Conservation (phyloP, 148 eudicot species). For the Camellia granthamiana region DNA sequence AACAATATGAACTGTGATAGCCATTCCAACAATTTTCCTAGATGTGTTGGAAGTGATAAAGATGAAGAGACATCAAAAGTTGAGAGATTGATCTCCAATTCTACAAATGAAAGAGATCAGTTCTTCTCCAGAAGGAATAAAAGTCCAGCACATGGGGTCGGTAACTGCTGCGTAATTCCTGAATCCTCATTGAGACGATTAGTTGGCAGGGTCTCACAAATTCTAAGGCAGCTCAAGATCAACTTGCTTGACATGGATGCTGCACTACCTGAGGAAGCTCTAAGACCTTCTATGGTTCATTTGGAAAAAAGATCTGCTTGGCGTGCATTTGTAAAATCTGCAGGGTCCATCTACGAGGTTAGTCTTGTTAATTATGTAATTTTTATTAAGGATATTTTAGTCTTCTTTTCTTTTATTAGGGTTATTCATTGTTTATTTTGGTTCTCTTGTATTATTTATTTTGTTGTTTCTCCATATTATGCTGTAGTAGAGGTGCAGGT, state of each 20-base stretch:
- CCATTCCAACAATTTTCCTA: constrained; percentile 4
- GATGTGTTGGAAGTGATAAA: constrained; percentile 15
- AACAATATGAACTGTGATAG: background rate
- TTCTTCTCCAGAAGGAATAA: constrained; percentile 18
- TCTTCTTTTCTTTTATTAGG: too few relatives aligned
- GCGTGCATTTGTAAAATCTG: constrained; percentile 51
- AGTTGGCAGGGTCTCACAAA: constrained; percentile 32
- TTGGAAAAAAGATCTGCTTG: constrained; percentile 37
- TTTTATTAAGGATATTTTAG: too few relatives aligned
- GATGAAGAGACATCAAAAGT: constrained; percentile 17
- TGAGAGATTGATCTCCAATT: constrained; percentile 12
- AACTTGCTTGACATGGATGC: constrained; percentile 55
- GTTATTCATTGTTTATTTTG: too few relatives aligned
- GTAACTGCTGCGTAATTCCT: constrained; percentile 23
- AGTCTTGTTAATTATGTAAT: constrained; percentile 10
- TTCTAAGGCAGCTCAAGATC: constrained; percentile 42
- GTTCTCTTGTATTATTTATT: too few relatives aligned
- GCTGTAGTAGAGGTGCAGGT: too few relatives aligned
- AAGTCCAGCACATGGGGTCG: constrained; percentile 12
- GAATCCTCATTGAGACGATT: constrained; percentile 38
- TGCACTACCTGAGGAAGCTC: constrained; percentile 50
- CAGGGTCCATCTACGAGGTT: constrained; percentile 51
- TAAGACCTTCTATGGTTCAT: constrained; percentile 38
- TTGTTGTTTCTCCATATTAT: too few relatives aligned
- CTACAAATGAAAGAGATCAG: constrained; percentile 13